A percentile compares a stretch with the other conserved stretches of the same genome.
Evolutionary conservation across 2,329 filamentous ascomycete genomes (phyloP).

Genomic region (Sporothrix luriei): DNA sequence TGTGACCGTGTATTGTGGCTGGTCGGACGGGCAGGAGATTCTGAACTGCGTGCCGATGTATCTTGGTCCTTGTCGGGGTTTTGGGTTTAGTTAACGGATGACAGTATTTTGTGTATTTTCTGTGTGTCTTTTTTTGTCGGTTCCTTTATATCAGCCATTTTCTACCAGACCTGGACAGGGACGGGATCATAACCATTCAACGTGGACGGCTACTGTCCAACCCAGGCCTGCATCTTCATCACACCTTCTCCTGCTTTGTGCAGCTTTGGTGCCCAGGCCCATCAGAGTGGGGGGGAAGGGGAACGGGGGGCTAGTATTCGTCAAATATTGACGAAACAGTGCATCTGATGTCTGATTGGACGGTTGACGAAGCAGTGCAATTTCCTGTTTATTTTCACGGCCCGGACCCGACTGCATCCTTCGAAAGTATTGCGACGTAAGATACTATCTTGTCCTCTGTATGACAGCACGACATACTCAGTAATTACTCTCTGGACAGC

Average conservation of each 20-base stretch:
- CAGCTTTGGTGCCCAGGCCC: background rate
- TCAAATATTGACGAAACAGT: background rate
- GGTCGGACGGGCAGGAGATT: background rate
- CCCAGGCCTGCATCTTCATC: background rate
- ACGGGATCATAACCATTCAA: background rate
- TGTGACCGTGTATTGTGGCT: background rate
- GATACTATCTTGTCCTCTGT: background rate
- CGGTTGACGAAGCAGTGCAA: background rate
- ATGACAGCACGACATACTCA: too few species aligned
- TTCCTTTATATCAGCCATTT: background rate
- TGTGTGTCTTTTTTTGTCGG: background rate
- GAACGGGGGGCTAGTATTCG: background rate
- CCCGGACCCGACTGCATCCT: background rate
- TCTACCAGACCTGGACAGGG: background rate
- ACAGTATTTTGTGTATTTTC: too few species aligned
- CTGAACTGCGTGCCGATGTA: background rate
- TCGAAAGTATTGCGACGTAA: background rate
- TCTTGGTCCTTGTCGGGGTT: too few species aligned
- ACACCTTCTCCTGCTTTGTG: background rate
- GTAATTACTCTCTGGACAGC: too few species aligned
- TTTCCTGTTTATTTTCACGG: constrained; percentile 11
- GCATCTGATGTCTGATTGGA: constrained; percentile 14
- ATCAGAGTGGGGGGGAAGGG: background rate
- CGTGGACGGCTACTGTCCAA: constrained; percentile 17
- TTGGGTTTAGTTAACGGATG: too few species aligned